Conservation (phyloP, 805 yeast species). For the Sungouiozyma ichnusensis region DNA sequence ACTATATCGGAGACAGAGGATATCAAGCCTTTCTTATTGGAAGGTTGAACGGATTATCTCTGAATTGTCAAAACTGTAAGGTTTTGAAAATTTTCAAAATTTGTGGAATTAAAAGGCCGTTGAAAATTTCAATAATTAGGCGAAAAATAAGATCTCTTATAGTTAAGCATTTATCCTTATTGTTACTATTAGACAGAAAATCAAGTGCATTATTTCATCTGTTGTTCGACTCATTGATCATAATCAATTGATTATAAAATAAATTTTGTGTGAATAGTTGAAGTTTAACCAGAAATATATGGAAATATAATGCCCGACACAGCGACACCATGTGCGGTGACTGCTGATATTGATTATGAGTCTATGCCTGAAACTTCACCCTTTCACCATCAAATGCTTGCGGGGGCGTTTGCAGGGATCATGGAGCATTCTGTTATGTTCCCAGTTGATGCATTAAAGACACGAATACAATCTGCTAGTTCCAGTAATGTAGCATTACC, state of each 20-base stretch:
- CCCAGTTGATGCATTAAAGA: constrained; percentile 90
- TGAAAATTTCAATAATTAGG: background rate
- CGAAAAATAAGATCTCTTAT: background rate
- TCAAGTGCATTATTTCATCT: no score
- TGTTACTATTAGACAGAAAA: no score
- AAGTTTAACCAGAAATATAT: background rate
- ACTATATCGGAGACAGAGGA: no score
- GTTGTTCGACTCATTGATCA: no score
- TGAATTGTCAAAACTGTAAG: background rate
- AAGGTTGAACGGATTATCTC: no score
- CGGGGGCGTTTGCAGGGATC: constrained; percentile 98
- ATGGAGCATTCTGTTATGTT: constrained; percentile 98
- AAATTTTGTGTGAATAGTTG: no score
- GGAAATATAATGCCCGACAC: constrained; percentile 3
- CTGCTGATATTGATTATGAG: constrained; percentile 69
- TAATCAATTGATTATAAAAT: no score
- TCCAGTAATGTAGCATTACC: constrained; percentile 5
- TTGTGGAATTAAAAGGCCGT: background rate
- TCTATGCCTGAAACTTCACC: constrained; percentile 83
- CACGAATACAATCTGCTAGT: constrained; percentile 70
- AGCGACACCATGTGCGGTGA: constrained; percentile 1
- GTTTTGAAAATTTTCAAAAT: background rate
- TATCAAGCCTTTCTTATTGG: no score
- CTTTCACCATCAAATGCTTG: constrained; percentile 70
- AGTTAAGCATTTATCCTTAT: background rate